Percentiles rank a stretch among this genome's conserved stretches.
Conservation (phyloP, 257 asterid species). For the Buddleja alternifolia region DNA sequence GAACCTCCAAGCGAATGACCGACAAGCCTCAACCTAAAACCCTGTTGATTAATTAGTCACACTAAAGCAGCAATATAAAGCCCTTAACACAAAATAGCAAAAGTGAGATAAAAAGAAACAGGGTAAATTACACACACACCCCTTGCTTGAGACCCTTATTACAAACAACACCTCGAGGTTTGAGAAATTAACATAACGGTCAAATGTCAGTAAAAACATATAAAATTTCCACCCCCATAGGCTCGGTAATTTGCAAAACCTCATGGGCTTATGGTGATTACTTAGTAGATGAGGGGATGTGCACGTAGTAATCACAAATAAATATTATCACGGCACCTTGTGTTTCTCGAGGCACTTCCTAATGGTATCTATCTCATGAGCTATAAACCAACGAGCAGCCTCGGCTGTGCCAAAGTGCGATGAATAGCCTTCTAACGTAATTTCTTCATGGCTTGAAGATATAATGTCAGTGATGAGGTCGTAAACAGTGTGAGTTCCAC, state of each 20-base stretch:
- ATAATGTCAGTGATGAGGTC: constrained; percentile 85
- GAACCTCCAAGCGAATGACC: constrained; percentile 99
- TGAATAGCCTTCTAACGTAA: constrained; percentile 78
- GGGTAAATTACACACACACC: too few relatives aligned
- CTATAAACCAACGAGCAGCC: constrained; percentile 94
- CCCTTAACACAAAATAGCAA: constrained; percentile 13
- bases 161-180: too few relatives aligned
- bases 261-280: too few relatives aligned
- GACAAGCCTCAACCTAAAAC: constrained; percentile 97
- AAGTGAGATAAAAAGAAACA: constrained; percentile 10
- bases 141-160: too few relatives aligned
- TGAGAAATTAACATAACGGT: too few relatives aligned
- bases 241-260: too few relatives aligned
- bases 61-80: constrained; percentile 5
- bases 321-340: constrained; percentile 51
- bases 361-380: constrained; percentile 70
- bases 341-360: constrained; percentile 73
- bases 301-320: too few relatives aligned
- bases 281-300: too few relatives aligned
- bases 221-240: too few relatives aligned
- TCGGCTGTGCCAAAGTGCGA: constrained; percentile 93
- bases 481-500: constrained; percentile 90
- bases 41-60: constrained; percentile 78
- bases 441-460: constrained; percentile 83
- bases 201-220: too few relatives aligned